Conservation (phyloP, 148 eudicot species). For the Camellia lanceoleosa region DNA sequence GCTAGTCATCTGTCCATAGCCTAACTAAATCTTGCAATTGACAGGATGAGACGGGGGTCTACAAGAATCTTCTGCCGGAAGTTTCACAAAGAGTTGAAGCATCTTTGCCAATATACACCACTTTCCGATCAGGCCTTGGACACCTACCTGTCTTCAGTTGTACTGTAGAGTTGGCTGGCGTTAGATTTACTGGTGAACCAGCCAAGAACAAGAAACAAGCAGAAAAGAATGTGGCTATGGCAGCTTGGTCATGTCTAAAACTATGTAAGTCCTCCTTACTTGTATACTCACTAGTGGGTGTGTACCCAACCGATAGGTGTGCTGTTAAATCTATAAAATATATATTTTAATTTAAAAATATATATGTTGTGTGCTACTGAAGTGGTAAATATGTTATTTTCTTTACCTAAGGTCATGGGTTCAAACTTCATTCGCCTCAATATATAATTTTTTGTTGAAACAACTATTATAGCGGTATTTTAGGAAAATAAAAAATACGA, state of each 20-base stretch:
- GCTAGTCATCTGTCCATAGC: not conserved
- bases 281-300: not conserved
- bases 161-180: conserved; percentile 50
- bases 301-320: too few species aligned
- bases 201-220: conserved; percentile 63
- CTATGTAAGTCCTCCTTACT: conserved; percentile 30
- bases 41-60: conserved; percentile 60
- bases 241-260: conserved; percentile 54
- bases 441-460: too few species aligned
- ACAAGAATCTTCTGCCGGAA: conserved; percentile 56
- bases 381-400: too few species aligned
- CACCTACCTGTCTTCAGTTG: conserved; percentile 48
- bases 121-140: conserved; percentile 44
- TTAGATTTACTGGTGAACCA: conserved; percentile 50
- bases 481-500: too few species aligned
- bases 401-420: too few species aligned
- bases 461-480: too few species aligned
- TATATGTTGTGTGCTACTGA: too few species aligned
- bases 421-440: too few species aligned
- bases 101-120: conserved; percentile 42
- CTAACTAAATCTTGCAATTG: conserved; percentile 10
- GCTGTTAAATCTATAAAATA: too few species aligned
- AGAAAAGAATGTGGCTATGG: conserved; percentile 60
- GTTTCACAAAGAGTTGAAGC: conserved; percentile 60
- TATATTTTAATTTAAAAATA: too few species aligned